phyloP scores from a whole-genome alignment of 768 basidiomycete species.

The Tulasnella sp. region DNA sequence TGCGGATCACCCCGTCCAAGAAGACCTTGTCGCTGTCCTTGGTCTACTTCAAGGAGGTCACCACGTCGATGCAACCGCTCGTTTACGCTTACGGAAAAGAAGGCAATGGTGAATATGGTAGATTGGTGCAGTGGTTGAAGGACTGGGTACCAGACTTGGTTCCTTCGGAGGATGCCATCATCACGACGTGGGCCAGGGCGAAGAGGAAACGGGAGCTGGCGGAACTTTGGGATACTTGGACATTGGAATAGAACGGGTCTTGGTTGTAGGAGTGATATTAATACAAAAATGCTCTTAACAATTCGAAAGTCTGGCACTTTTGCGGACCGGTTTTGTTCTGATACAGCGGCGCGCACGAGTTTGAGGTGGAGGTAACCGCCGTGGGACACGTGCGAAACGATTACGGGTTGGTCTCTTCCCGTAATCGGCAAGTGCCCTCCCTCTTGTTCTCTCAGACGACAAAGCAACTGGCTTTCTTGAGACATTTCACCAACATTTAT shows the following conservation, averaged over 20 bases:
- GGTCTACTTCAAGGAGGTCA: slow-evolving; percentile 69
- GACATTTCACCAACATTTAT: background rate
- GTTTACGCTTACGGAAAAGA: slow-evolving; percentile 45
- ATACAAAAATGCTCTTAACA: background rate
- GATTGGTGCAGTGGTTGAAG: slow-evolving; percentile 51
- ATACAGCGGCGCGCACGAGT: background rate
- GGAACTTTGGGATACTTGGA: slow-evolving; percentile 1
- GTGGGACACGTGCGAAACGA: background rate
- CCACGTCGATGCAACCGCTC: slow-evolving; percentile 52
- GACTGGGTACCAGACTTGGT: slow-evolving; percentile 49
- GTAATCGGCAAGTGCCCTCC: background rate
- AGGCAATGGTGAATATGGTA: slow-evolving; percentile 41
- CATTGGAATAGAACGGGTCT: background rate
- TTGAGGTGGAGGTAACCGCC: background rate
- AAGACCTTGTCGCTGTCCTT: slow-evolving; percentile 59
- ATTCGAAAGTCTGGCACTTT: background rate
- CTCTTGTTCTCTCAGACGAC: background rate
- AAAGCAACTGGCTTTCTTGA: background rate
- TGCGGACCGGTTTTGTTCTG: background rate
- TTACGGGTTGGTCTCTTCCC: background rate
- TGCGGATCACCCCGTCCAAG: slow-evolving; percentile 52
- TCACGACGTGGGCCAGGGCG: background rate
- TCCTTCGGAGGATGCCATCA: background rate
- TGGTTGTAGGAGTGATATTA: too few species aligned
- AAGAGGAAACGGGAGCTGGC: slow-evolving; percentile 4